Conservation (phyloP, 306 rosid species). For the Fragaria vesca region DNA sequence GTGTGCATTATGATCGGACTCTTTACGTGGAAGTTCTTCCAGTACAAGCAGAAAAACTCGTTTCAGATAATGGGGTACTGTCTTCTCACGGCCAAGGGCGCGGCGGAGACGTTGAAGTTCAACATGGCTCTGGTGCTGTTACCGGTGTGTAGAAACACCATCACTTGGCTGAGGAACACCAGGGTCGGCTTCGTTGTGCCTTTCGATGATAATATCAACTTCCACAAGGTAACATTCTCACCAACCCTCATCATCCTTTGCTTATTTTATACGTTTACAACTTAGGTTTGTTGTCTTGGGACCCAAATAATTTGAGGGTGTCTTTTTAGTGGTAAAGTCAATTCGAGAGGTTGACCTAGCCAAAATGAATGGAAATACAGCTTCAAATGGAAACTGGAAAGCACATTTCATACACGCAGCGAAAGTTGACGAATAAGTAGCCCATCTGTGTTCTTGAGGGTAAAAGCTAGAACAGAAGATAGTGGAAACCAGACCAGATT, state of each 20-base stretch:
- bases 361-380: background rate
- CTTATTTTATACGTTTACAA: constrained; percentile 18
- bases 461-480: background rate
- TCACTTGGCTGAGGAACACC: constrained; percentile 92
- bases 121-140: constrained; percentile 93
- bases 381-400: background rate
- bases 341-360: background rate
- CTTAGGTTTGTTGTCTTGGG: constrained; percentile 2
- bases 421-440: constrained; percentile 14
- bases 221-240: constrained; percentile 70
- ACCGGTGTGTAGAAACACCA: constrained; percentile 92
- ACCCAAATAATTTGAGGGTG: background rate
- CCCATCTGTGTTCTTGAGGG: background rate
- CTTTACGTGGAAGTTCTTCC: constrained; percentile 79
- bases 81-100: constrained; percentile 86
- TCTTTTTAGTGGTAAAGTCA: constrained; percentile 6
- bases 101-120: constrained; percentile 87
- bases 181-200: constrained; percentile 60
- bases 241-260: background rate
- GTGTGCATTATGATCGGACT: constrained; percentile 66
- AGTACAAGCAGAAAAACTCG: constrained; percentile 62
- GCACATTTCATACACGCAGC: background rate
- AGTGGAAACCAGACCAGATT: background rate
- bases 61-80: constrained; percentile 81
- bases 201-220: constrained; percentile 97